Percentiles rank a stretch among this genome's conserved stretches.
phyloP scores from a whole-genome alignment of 768 basidiomycete species.

The Leucogyrophana mollusca region DNA sequence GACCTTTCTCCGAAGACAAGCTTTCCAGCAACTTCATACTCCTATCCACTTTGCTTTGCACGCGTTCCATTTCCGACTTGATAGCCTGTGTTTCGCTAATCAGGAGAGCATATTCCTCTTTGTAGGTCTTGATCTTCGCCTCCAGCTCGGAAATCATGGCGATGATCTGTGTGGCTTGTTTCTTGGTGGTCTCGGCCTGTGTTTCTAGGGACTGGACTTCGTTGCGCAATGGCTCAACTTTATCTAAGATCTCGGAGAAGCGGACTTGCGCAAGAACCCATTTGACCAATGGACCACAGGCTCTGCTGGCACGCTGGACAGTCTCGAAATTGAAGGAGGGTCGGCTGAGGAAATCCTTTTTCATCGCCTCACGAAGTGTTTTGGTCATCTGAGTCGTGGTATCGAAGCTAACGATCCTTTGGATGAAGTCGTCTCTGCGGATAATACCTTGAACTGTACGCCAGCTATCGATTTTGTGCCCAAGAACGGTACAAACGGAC shows the following conservation, averaged over 20 bases:
- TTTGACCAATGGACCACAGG: constrained; percentile 96
- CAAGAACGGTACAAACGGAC: constrained; percentile 93
- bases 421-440: constrained; percentile 95
- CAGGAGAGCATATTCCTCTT: constrained; percentile 94
- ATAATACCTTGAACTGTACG: constrained; percentile 93
- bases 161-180: constrained; percentile 87
- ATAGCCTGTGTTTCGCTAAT: constrained; percentile 98
- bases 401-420: constrained; percentile 93
- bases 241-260: constrained; percentile 96
- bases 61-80: constrained; percentile 96
- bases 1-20: constrained; percentile 88
- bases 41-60: constrained; percentile 95
- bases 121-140: constrained; percentile 88
- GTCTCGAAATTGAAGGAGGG: constrained; percentile 93
- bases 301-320: constrained; percentile 92
- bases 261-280: constrained; percentile 97
- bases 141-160: constrained; percentile 92
- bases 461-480: constrained; percentile 97
- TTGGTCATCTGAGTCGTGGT: constrained; percentile 90
- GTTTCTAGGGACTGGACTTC: constrained; percentile 92
- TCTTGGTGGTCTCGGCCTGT: constrained; percentile 93
- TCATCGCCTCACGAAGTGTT: constrained; percentile 85
- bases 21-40: constrained; percentile 94
- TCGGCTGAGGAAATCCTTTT: constrained; percentile 86
- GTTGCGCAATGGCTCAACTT: constrained; percentile 92